These are phyloP conservation scores for Acacia crassicarpa DNA, from an alignment of 306 rosid species.

Conservation along the genomic window DNA sequence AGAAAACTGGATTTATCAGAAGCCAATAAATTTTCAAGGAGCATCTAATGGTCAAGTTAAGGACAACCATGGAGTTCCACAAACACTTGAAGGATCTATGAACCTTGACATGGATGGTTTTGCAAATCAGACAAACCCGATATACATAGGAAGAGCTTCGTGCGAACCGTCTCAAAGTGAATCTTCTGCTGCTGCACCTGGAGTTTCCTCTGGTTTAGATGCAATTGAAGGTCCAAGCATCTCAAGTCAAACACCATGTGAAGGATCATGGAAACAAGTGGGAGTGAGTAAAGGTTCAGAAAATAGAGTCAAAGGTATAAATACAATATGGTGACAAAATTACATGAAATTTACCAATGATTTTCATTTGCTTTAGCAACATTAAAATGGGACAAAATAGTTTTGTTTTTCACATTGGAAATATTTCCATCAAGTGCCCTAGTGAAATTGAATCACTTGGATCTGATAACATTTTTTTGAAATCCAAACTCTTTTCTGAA, in stretches of 20 bases:
- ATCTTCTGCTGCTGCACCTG: slow-evolving; percentile 92
- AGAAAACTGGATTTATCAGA: slow-evolving; percentile 49
- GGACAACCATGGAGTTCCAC: slow-evolving; percentile 37
- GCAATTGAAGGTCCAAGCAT: slow-evolving; percentile 86
- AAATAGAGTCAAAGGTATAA: slow-evolving; percentile 69
- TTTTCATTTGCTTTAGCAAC: too few species aligned
- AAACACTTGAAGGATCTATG: slow-evolving; percentile 54
- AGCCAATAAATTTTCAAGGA: slow-evolving; percentile 46
- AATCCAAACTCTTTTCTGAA: neutral
- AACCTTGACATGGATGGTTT: slow-evolving; percentile 66
- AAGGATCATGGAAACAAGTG: slow-evolving; percentile 73
- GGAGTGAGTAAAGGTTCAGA: slow-evolving; percentile 60
- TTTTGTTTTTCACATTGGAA: neutral
- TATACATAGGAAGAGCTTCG: slow-evolving; percentile 57
- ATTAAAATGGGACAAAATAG: neutral
- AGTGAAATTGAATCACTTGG: too few species aligned
- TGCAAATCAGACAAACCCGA: slow-evolving; percentile 52
- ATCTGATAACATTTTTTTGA: neutral
- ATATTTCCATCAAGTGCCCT: neutral
- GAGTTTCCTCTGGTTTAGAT: slow-evolving; percentile 80
- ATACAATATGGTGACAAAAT: slow-evolving; percentile 6
- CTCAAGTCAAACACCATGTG: slow-evolving; percentile 73
- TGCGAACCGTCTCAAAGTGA: slow-evolving; percentile 90
- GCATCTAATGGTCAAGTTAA: slow-evolving; percentile 48
- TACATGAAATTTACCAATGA: neutral